phyloP scores from a whole-genome alignment of 2,329 filamentous ascomycete genomes.

The Endoconidiophora laricicola region DNA sequence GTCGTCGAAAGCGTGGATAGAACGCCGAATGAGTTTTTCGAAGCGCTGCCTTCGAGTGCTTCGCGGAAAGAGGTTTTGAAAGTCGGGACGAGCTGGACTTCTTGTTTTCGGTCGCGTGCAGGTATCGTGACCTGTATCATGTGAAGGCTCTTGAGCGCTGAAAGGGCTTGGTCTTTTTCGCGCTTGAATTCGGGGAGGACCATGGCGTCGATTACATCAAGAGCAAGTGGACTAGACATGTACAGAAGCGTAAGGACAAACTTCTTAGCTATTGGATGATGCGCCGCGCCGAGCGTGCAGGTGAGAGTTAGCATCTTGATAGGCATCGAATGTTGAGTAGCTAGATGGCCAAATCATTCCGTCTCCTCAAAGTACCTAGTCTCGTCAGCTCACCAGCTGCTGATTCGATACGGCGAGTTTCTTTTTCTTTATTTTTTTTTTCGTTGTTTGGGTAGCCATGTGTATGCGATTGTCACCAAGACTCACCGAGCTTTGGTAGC shows the following conservation, averaged over 20 bases:
- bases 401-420: neutral
- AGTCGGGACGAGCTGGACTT: conserved; percentile 61
- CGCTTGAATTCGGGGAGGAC: conserved; percentile 47
- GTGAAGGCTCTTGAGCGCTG: conserved; percentile 69
- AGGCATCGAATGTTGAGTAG: neutral
- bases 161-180: conserved; percentile 61
- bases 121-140: conserved; percentile 54
- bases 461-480: neutral
- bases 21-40: conserved; percentile 80
- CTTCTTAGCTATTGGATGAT: conserved; percentile 53
- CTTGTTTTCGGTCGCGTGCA: conserved; percentile 46
- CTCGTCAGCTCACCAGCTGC: no score
- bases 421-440: neutral
- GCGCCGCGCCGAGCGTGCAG: neutral
- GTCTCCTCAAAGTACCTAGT: no score
- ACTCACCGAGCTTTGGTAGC: conserved; percentile 68
- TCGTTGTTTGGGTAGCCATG: no score
- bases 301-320: neutral
- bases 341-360: no score
- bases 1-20: conserved; percentile 50
- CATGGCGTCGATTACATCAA: conserved; percentile 74
- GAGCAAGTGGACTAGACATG: conserved; percentile 61
- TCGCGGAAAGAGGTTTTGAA: conserved; percentile 73
- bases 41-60: conserved; percentile 73
- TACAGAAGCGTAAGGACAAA: conserved; percentile 94